Base-by-base conservation (phyloP, 1,284 basidiomycete species). In the Blastosporella zonata region DNA sequence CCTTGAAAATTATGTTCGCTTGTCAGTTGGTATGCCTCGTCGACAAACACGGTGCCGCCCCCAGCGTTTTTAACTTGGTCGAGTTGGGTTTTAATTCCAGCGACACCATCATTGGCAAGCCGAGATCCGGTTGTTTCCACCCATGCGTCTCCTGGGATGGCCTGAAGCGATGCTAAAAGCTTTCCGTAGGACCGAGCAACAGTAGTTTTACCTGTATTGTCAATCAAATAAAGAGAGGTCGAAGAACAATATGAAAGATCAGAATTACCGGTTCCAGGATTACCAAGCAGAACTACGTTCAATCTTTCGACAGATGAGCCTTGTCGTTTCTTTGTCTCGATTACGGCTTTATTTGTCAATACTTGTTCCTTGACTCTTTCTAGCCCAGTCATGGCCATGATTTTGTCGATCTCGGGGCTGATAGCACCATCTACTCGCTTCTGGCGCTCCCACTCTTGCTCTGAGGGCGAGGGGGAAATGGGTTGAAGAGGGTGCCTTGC, bases 1-100 rank as follows among this genome's bases (percentile, higher is more conserved):
- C 84, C 84, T 35, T 69, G 66, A 13, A 60, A 62, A 41, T 73
- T 77, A 50, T 77, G 63, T 27, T 68, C 63, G 31, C 64, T 68
- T 0, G 76, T 74, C 2, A 87, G 70, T 48, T 85, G 83, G 54
- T 87, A 84, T 0, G 83, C 82, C 56, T 86, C 84, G 55, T 86
- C 83, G 41, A 85, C 65, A 61, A 86, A 86, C 36, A 86, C 72
- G 6, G 74, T 67, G 0, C 83, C 84, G 25, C 83, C 84, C 0
- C 81, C 83, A 0, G 62, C 71, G 4, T 70, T 69, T 15, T 78
- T 31, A 0, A 80, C 66, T 0, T 66, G 59, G 17, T 81, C 74
- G 3, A 86, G 56, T 17, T 70, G 55, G 49, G 78, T 78, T 60
- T 83, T 74, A 0, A 69, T 67, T 1, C 70, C 78, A 18, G 59